Evolutionary conservation across 805 yeast species (phyloP).

Genomic region (Metschnikowia santaceciliae): DNA sequence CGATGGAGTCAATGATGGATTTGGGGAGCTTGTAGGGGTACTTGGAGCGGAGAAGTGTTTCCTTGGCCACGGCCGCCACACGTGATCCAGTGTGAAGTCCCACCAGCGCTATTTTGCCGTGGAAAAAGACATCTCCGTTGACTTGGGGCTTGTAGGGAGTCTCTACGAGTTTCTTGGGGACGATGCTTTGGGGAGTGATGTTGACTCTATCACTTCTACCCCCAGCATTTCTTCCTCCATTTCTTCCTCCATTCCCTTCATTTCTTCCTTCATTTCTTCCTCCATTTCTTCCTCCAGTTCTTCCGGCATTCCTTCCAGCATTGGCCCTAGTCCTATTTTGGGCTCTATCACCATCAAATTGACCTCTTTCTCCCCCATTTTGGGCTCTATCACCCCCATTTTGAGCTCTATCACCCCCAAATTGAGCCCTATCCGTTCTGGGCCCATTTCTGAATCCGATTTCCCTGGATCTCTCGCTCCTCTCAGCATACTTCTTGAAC

Average conservation of each 20-base stretch:
- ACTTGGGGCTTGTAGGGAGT: slow-evolving; percentile 19
- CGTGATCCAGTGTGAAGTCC: slow-evolving; percentile 25
- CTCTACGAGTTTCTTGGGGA: slow-evolving; percentile 15
- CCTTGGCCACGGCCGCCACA: slow-evolving; percentile 40
- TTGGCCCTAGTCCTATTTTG: too few relatives aligned
- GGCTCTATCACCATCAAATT: too few relatives aligned
- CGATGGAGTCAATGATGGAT: slow-evolving; percentile 24
- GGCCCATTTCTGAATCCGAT: not conserved
- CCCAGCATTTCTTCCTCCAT: too few relatives aligned
- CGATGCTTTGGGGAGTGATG: slow-evolving; percentile 6
- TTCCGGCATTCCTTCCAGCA: too few relatives aligned
- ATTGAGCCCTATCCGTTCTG: too few relatives aligned
- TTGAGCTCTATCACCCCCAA: too few relatives aligned
- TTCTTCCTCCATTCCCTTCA: too few relatives aligned
- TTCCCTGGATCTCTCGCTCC: not conserved
- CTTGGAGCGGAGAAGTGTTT: slow-evolving; percentile 33
- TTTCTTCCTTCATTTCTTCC: too few relatives aligned
- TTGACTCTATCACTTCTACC: too few relatives aligned
- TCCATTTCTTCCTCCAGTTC: too few relatives aligned
- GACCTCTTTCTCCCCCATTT: too few relatives aligned
- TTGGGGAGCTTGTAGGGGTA: slow-evolving; percentile 40
- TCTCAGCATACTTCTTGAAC: slow-evolving; percentile 11
- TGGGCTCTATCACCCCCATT: too few relatives aligned
- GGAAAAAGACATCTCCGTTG: slow-evolving; percentile 29
- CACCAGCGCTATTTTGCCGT: slow-evolving; percentile 30